Evolutionary conservation across 805 yeast species (phyloP), one percentile per base, ranked within the genome.

Genomic region (Saccharomycopsis fodiens): DNA sequence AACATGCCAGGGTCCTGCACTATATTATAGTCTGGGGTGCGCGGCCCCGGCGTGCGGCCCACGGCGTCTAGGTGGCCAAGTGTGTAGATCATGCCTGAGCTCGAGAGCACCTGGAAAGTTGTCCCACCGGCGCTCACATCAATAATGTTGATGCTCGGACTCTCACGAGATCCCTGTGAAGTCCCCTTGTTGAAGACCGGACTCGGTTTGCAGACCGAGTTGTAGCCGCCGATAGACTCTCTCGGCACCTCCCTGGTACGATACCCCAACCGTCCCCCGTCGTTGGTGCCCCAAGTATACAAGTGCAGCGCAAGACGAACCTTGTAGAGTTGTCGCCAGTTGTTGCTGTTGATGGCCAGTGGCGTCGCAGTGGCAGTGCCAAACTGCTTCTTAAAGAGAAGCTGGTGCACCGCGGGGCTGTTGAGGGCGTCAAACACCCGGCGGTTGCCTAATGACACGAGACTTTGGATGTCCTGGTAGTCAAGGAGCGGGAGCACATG

Each of bases 71-170:
- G 5, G 15, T 32, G 17, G 0, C 83, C 86, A 3, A 82, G 74
- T 27, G 67, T 68, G 58, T 68, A 81, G 4, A 83, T 56, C 3
- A 70, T 63, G 1, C 89, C 88, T 1, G 68, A 59, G 23, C 68
- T 66, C 0, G 82, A 72, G 30, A 82, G 61, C 2, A 82, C 63
- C 42, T 78, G 77, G 50, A 79, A 76, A 3, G 79, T 72, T 55
- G 70, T 82, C 1, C 91, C 91, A 25, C 83, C 83, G 6, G 79
- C 78, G 20, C 74, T 65, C 1, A 82, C 63, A 52, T 76, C 80
- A 1, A 22, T 40, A 12, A 44, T 3, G 3, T 16, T 31, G 4
- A 31, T 25, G 22, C 19, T 23, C 4, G 27, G 12, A n/a, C 17
- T 22, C 7, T 34, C 32, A 12, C n/a, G 32, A 12, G 32, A n/a